Base-by-base conservation (phyloP, 2,329 filamentous ascomycete species). In the Penicillium italicum region DNA sequence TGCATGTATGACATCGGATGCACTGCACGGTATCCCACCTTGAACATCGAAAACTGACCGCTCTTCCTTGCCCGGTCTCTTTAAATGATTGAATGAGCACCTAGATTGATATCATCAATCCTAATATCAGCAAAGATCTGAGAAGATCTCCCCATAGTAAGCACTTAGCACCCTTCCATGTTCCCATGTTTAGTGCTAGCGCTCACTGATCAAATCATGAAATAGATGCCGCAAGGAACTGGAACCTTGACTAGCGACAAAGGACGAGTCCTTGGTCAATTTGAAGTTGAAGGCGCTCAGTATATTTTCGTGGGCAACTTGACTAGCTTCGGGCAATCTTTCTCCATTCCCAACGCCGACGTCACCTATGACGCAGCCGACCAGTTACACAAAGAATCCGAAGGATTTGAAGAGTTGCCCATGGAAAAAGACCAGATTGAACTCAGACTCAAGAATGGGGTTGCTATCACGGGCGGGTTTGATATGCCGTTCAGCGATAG, bases 1-100 rank as follows among this genome's bases (percentile, higher is more conserved):
- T 51, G 47, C 53, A 55, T 55, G 47, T 51, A 55, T 55, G 53
- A 55, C 47, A 51, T 50, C 53, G 53, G 53, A 40, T 9, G 41
- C 26, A 50, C 34, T 28, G 40, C 26, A 44, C 33, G 10, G 18
- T 50, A 44, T 45, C 26, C 33, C 47, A 4, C 26, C 20, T 34
- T 40, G 33, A 18, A 50, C 26, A n/a, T 11, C 18, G 6, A 16
- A 14, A 20, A 10, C 33, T 55, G 53, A 55, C 53, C 53, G 53
- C 53, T 55, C 53, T 55, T 55, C 45, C 31, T 45, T 16, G 6
- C 2, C 20, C 26, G 22, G 8, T 12, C 24, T 31, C 47, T 40
- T 53, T 51, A 55, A 44, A 45, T 41, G 20, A 43, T 14, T 4
- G 33, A 20, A 34, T 16, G 16, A 28, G 10, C 47, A 26, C 11